phyloP scores from a whole-genome alignment of 768 basidiomycete genomes.

The Hydnum rufescens region DNA sequence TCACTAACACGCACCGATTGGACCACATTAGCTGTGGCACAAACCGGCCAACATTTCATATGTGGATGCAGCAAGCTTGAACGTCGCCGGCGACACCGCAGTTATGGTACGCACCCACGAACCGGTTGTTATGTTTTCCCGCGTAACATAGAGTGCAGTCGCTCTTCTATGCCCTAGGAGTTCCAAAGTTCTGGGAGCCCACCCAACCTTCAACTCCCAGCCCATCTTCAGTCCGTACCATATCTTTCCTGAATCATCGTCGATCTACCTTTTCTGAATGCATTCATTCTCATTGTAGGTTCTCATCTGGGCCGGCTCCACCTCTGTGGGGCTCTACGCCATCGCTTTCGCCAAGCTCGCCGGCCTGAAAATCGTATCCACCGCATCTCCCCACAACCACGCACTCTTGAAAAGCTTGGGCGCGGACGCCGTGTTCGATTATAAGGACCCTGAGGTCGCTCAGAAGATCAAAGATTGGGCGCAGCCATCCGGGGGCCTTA shows the following conservation, averaged over 20 bases:
- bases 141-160: too few relatives aligned
- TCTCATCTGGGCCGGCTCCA: conserved; percentile 10
- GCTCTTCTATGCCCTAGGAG: conserved; percentile 8
- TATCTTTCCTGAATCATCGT: too few relatives aligned
- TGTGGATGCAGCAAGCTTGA: conserved; percentile 13
- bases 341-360: conserved; percentile 25
- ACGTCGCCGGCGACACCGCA: too few relatives aligned
- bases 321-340: conserved; percentile 19
- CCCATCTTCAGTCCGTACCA: too few relatives aligned
- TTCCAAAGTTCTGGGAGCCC: conserved; percentile 10
- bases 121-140: too few relatives aligned
- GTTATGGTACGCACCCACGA: too few relatives aligned
- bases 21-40: conserved; percentile 9
- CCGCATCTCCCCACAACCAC: conserved; percentile 24
- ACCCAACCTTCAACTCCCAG: neutral
- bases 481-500: too few relatives aligned
- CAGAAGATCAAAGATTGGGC: conserved; percentile 12
- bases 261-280: neutral
- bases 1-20: too few relatives aligned
- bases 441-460: conserved; percentile 12
- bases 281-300: conserved; percentile 4
- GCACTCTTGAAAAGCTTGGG: conserved; percentile 22
- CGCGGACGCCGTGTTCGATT: conserved; percentile 25
- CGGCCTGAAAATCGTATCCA: conserved; percentile 25
- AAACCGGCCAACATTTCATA: conserved; percentile 11